Conservation (phyloP, 176 grass and related monocot genomes). For the Elymus sibiricus region DNA sequence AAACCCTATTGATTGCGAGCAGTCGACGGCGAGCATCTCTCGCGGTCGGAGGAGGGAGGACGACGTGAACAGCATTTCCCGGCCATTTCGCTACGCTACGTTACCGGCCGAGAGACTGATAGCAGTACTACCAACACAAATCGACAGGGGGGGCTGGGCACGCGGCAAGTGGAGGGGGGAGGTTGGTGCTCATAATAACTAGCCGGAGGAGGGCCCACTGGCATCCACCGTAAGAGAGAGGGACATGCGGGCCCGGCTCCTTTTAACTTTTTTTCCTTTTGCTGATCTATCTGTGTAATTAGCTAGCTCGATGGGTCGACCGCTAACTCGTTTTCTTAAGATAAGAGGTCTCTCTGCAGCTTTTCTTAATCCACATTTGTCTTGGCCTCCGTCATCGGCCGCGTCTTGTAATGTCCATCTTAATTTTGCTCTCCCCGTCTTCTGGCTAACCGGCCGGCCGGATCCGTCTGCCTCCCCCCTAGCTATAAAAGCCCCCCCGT, state of each 20-base stretch:
- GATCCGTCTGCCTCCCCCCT: background rate
- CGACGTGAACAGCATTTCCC: background rate
- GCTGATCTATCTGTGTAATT: background rate
- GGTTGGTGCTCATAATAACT: constrained; percentile 22
- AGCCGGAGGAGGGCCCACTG: background rate
- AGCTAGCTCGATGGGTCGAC: too few relatives aligned
- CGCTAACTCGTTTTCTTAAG: background rate
- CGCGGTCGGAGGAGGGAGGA: background rate
- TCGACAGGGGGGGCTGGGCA: background rate
- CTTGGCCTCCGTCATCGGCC: background rate
- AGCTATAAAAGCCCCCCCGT: constrained; percentile 25
- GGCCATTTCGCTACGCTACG: background rate
- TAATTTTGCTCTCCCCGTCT: background rate
- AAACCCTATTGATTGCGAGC: background rate
- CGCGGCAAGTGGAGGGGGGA: background rate
- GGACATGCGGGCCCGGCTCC: background rate
- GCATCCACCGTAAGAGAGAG: background rate
- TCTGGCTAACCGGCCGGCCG: background rate
- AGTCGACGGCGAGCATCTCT: background rate
- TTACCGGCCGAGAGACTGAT: background rate
- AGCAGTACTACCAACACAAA: background rate
- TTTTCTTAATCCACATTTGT: background rate
- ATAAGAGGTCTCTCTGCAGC: too few relatives aligned
- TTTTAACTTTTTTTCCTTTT: background rate
- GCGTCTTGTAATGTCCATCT: background rate